Evolutionary conservation across 345 rosid genomes (phyloP), one percentile per base, ranked within the genome.

Genomic region (Atalantia buxifolia): DNA sequence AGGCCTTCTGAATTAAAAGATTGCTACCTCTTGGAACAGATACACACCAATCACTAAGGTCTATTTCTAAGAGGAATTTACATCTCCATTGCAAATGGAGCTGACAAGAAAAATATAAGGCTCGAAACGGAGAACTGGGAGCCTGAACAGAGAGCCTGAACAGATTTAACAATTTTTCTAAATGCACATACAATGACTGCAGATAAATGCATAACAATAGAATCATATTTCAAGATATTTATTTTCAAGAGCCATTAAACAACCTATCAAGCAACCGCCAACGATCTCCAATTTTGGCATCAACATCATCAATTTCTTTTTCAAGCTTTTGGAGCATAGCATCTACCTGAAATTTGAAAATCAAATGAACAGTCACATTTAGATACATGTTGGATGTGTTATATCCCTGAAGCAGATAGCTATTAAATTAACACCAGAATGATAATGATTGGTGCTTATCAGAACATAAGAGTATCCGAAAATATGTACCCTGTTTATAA

Each of bases 301-400:
- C 98, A n/a, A 95, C 98, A 73, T 92, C 97, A 75, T 95, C 98
- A 77, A 95, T 95, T 89, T 96, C 99, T 70, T 92, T 96, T 83
- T 94, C 98, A 48, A 96, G 94, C 79, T 92, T 94, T 65, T 96
- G 98, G 74, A 96, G 98, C 99, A 96, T 92, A 27, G 91, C 85
- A 76, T 94, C 99, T 12, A 96, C 98, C 97, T 94, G 84, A 79
- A 78, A 78, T 81, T 66, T 57, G 25, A 69, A 77, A 67, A 67
- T n/a, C 27, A 72, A n/a, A 74, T 31, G 25, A 27, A 8, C 4
- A 45, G 25, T 13, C 27, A 81, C 8, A 75, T 68, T 45, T 76
- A 35, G 53, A 24, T 30, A 8, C n/a, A 62, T 40, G 30, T 63
- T 48, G 55, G 14, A 79, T 22, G 63, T 30, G 62, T 36, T 56